Percentiles rank a stretch among this genome's conserved stretches.
Evolutionary conservation across 768 basidiomycete genomes (phyloP).

Genomic region (Russula compacta): DNA sequence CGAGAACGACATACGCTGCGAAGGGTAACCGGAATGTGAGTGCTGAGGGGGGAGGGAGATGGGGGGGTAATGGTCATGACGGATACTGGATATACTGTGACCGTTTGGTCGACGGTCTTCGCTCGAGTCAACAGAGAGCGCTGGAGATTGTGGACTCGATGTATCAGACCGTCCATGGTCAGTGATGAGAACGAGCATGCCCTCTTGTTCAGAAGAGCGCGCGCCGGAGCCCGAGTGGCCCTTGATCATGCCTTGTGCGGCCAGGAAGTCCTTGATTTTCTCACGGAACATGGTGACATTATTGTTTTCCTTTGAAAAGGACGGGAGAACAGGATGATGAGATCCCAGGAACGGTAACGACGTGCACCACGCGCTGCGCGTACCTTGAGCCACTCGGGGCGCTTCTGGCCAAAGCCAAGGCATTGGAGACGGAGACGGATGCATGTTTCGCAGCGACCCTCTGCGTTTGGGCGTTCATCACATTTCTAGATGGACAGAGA

Average conservation of each 20-base stretch:
- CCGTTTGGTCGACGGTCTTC: slow-evolving; percentile 30
- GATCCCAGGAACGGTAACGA: neutral
- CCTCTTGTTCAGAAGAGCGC: slow-evolving; percentile 46
- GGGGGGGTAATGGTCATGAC: slow-evolving; percentile 25
- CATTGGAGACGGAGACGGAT: slow-evolving; percentile 75
- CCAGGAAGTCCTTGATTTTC: slow-evolving; percentile 71
- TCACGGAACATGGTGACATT: slow-evolving; percentile 62
- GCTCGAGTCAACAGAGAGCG: slow-evolving; percentile 37
- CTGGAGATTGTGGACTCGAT: slow-evolving; percentile 36
- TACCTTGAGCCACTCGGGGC: slow-evolving; percentile 80
- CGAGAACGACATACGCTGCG: slow-evolving; percentile 19
- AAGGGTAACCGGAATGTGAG: slow-evolving; percentile 10
- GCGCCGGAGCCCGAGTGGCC: slow-evolving; percentile 70
- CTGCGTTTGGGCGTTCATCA: slow-evolving; percentile 58
- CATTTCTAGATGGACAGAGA: slow-evolving; percentile 61
- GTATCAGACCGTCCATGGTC: slow-evolving; percentile 29
- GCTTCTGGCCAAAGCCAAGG: slow-evolving; percentile 76
- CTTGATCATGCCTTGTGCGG: slow-evolving; percentile 83
- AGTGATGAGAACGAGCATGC: slow-evolving; percentile 44
- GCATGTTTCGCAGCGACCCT: slow-evolving; percentile 67
- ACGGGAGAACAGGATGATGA: neutral
- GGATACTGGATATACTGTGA: slow-evolving; percentile 27
- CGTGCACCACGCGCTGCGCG: slow-evolving; percentile 24
- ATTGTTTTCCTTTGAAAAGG: slow-evolving; percentile 46
- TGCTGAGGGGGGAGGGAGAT: slow-evolving; percentile 21